Percentiles rank a stretch among this genome's conserved stretches.
Evolutionary conservation across 352 stramenopile species (phyloP).

Genomic region (Phytophthora kernoviae): DNA sequence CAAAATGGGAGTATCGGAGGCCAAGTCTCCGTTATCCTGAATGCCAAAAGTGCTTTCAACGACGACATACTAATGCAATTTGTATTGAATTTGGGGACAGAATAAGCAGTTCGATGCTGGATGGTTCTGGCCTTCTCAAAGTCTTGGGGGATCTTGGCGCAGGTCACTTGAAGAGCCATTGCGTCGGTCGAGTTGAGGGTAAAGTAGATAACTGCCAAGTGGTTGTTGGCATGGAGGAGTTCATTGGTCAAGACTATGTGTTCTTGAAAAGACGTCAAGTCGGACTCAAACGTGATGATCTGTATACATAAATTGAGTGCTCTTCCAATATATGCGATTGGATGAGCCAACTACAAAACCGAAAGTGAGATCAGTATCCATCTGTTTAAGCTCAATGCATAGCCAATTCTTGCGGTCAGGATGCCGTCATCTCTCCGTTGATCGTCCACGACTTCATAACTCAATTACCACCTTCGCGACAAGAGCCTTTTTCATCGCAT

Average conservation of each 20-base stretch:
- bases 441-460: not conserved
- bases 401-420: not conserved
- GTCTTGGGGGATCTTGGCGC: constrained; percentile 47
- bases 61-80: constrained; percentile 43
- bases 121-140: constrained; percentile 43
- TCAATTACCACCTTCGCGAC: constrained; percentile 5
- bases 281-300: not conserved
- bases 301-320: too few relatives aligned
- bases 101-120: constrained; percentile 55
- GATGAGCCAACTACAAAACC: too few relatives aligned
- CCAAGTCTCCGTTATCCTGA: constrained; percentile 39
- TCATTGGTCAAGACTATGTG: not conserved
- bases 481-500: constrained; percentile 16
- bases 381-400: too few relatives aligned
- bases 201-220: constrained; percentile 21
- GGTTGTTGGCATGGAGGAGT: constrained; percentile 8
- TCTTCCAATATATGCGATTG: too few relatives aligned
- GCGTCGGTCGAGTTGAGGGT: constrained; percentile 2
- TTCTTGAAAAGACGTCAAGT: not conserved
- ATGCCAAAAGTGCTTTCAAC: constrained; percentile 27
- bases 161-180: constrained; percentile 45
- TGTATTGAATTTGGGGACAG: too few relatives aligned
- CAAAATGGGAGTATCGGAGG: constrained; percentile 21
- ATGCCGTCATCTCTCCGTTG: not conserved
- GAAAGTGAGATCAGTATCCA: too few relatives aligned